These are phyloP conservation scores for Penicillium sp. DNA, from an alignment of 2,329 filamentous ascomycete genomes.

Conservation along the genomic window DNA sequence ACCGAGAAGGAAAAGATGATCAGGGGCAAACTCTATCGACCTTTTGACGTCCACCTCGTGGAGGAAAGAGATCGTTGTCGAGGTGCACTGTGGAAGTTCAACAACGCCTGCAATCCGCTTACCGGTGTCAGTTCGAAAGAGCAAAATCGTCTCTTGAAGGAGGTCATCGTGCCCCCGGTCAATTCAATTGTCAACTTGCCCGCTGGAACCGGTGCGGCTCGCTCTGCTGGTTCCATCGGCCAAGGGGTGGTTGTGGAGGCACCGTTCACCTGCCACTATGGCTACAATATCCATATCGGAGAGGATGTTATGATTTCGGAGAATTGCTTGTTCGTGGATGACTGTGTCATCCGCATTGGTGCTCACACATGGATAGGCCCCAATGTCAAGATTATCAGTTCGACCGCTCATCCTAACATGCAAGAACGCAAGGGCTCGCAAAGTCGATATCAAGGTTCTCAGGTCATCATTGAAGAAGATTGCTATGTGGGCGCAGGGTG, in stretches of 20 bases:
- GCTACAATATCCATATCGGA: conserved; percentile 88
- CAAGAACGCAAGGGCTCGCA: conserved; percentile 71
- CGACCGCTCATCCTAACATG: conserved; percentile 69
- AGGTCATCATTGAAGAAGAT: conserved; percentile 73
- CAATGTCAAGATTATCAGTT: conserved; percentile 81
- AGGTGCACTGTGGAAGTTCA: conserved; percentile 79
- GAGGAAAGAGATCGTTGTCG: conserved; percentile 83
- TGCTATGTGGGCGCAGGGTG: conserved; percentile 64
- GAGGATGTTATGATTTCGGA: conserved; percentile 80
- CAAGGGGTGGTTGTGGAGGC: conserved; percentile 75
- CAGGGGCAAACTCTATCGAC: conserved; percentile 72
- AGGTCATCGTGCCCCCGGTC: conserved; percentile 38
- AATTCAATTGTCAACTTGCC: conserved; percentile 45
- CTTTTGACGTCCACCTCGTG: conserved; percentile 73
- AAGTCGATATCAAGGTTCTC: conserved; percentile 67
- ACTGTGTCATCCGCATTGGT: conserved; percentile 79
- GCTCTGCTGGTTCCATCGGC: conserved; percentile 63
- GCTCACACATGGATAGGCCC: conserved; percentile 68
- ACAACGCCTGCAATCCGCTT: conserved; percentile 74
- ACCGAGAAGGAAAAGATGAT: conserved; percentile 93
- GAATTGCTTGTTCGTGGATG: conserved; percentile 82
- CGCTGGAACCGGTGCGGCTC: conserved; percentile 53
- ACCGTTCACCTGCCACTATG: conserved; percentile 91
- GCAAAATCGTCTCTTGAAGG: conserved; percentile 40
- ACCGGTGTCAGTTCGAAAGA: conserved; percentile 62